A percentile compares a stretch with the other conserved stretches of the same genome.
Conservation (phyloP, 768 basidiomycete genomes). For the Suillus weaverae region DNA sequence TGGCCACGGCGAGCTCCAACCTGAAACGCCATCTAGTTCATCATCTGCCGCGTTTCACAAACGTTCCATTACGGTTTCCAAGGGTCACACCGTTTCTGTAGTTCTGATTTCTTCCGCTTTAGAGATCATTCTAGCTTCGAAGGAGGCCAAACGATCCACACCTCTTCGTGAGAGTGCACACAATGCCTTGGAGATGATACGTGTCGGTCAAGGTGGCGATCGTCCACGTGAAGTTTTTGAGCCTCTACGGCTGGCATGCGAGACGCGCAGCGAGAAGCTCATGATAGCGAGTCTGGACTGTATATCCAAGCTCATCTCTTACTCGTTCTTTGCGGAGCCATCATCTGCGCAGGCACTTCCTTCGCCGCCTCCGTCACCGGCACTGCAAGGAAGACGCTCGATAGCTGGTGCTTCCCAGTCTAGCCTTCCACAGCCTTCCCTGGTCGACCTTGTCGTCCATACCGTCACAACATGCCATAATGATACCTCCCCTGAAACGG, state of each 20-base stretch:
- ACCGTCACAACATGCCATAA: constrained; percentile 92
- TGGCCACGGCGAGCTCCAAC: constrained; percentile 13
- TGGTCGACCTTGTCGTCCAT: constrained; percentile 92
- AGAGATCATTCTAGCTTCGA: constrained; percentile 82
- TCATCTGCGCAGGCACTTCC: constrained; percentile 45
- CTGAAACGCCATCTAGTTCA: constrained; percentile 23
- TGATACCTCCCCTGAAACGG: constrained; percentile 84
- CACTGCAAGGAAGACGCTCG: constrained; percentile 41
- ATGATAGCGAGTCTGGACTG: constrained; percentile 98
- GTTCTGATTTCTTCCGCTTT: constrained; percentile 83
- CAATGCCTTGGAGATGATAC: constrained; percentile 79
- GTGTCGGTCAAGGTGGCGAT: constrained; percentile 71
- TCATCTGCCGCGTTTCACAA: constrained; percentile 39
- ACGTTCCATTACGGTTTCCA: constrained; percentile 62
- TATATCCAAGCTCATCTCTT: constrained; percentile 95
- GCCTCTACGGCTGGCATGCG: constrained; percentile 94
- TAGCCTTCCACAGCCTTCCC: constrained; percentile 59
- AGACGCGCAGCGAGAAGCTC: constrained; percentile 89
- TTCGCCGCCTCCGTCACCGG: constrained; percentile 80
- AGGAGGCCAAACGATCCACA: constrained; percentile 81
- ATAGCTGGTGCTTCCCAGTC: constrained; percentile 47
- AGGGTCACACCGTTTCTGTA: constrained; percentile 72
- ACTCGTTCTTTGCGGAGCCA: constrained; percentile 91
- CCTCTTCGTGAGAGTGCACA: constrained; percentile 84
- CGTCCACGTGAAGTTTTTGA: constrained; percentile 88